Evolutionary conservation across 2,329 filamentous ascomycete species (phyloP), one percentile per base, ranked within the genome.

Genomic region (Xylaria hypoxylon): DNA sequence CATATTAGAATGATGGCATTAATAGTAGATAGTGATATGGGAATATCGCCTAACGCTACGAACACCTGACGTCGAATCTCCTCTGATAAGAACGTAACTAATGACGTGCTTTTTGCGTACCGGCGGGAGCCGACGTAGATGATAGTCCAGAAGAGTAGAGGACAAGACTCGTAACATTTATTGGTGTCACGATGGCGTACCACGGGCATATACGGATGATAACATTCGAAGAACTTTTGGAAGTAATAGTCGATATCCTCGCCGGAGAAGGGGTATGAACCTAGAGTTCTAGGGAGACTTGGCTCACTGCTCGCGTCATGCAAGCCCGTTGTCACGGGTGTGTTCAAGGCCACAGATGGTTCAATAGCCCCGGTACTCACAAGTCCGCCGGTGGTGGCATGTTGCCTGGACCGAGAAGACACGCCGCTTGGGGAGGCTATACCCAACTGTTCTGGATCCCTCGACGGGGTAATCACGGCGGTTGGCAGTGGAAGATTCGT

Each of bases 221-320:
- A 87, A 64, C 79, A 79, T 64, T 85, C 80, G 66, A 87, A 82
- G 70, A 84, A 87, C 81, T 83, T 85, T 64, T 84, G 80, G 73
- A 87, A 87, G 69, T 87, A 87, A 72, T 81, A 85, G 61, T 86
- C 82, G 59, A 87, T 83, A 48, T 87, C 85, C 47, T 84, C 82
- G 0, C 84, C 83, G 0, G 85, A 80, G 53, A 87, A 81, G 1
- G 84, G 79, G 8, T 81, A 80, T 3, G 81, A 82, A 2, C 80
- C 82, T 11, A 87, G 72, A 4, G 83, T 79, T 53, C 85, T 79
- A 1, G 84, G 76, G 57, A 78, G 63, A 73, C 73, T 68, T 63
- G 78, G 65, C 50, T 75, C 74, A 56, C 64, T 67, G 40, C 57
- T 40, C 51, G 71, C 64, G 35, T 67, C 67, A n/a, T 61, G 67